These are phyloP conservation scores for Luffa acutangula DNA, from an alignment of 306 rosid species.

Conservation along the genomic window DNA sequence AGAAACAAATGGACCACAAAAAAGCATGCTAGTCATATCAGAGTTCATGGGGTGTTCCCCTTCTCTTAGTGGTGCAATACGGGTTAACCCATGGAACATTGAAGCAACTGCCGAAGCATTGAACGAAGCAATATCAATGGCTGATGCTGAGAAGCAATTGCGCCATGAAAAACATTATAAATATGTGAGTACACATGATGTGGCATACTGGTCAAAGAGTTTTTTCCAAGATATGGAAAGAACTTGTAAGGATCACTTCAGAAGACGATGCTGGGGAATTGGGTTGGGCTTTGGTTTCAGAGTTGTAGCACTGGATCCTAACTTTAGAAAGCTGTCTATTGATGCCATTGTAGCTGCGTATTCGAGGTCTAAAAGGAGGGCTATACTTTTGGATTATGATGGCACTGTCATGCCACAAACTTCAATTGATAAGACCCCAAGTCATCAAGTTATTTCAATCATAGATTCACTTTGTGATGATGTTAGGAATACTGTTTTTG, in stretches of 20 bases:
- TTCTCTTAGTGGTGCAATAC: slow-evolving; percentile 57
- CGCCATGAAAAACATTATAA: slow-evolving; percentile 60
- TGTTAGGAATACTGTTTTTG: slow-evolving; percentile 35
- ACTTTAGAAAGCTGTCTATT: slow-evolving; percentile 38
- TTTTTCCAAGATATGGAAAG: slow-evolving; percentile 58
- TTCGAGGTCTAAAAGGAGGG: slow-evolving; percentile 37
- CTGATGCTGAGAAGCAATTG: slow-evolving; percentile 46
- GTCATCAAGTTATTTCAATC: slow-evolving; percentile 29
- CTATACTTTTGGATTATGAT: slow-evolving; percentile 52
- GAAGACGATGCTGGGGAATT: slow-evolving; percentile 59
- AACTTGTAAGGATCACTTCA: slow-evolving; percentile 48
- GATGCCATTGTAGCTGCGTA: slow-evolving; percentile 39
- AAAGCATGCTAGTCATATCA: slow-evolving; percentile 54
- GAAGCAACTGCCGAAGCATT: slow-evolving; percentile 57
- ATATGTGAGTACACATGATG: slow-evolving; percentile 58
- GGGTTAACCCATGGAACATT: slow-evolving; percentile 59
- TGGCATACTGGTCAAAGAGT: slow-evolving; percentile 55
- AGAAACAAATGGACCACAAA: slow-evolving; percentile 23
- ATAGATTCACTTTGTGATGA: slow-evolving; percentile 35
- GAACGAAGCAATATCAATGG: slow-evolving; percentile 53
- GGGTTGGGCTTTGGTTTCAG: slow-evolving; percentile 56
- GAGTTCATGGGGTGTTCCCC: slow-evolving; percentile 69
- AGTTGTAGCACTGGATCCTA: slow-evolving; percentile 54
- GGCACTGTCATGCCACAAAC: slow-evolving; percentile 56
- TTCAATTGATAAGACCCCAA: slow-evolving; percentile 39